Base-by-base conservation (phyloP, 306 rosid species). In the Carpinus fangiana region DNA sequence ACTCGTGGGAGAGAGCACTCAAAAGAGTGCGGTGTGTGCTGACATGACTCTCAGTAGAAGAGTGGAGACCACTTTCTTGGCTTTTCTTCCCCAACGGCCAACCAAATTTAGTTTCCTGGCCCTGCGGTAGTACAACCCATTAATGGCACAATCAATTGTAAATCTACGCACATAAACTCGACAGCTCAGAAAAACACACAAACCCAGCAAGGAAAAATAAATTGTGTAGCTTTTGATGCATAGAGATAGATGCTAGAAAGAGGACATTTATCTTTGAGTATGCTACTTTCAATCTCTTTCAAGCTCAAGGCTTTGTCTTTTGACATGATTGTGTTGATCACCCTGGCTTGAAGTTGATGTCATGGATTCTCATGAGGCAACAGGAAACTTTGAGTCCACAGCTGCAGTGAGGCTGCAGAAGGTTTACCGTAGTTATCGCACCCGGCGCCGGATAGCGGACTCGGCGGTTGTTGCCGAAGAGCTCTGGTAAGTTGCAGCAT, bases 341-440 rank as follows among this genome's bases (percentile, higher is more conserved):
- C 52, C 12, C 26, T 14, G 61, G 23, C 12, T 12, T 8, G 16
- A 31, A 12, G 17, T 66, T 8, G 16, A 31, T 16, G 17, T 66
- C 7, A 34, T 5, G 74, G 55, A 28, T 81, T 52, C 76, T 69
- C 68, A 51, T 47, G 26, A 43, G 3, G 8, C 48, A 70, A 12
- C 5, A 23, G 38, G 8, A 13, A 59, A 46, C 23, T 18, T 34
- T 18, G 78, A 38, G 17, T 59, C 81, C 12, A 72, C 34, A 9
- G 87, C 89, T 31, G 89, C 89, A 18, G 81, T 86, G 81, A 86
- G 74, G 74, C 55, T 86, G 83, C 87, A 86, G 80, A 86, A 86
- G 66, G 89, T 86, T 55, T 86, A 82, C 69, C 74, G 83, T 45
- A 86, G 89, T 61, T 86, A 80, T 38, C 70, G 83, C 20, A 83